phyloP scores from a whole-genome alignment of 2,329 filamentous ascomycete genomes.

The Phialophora chinensis region DNA sequence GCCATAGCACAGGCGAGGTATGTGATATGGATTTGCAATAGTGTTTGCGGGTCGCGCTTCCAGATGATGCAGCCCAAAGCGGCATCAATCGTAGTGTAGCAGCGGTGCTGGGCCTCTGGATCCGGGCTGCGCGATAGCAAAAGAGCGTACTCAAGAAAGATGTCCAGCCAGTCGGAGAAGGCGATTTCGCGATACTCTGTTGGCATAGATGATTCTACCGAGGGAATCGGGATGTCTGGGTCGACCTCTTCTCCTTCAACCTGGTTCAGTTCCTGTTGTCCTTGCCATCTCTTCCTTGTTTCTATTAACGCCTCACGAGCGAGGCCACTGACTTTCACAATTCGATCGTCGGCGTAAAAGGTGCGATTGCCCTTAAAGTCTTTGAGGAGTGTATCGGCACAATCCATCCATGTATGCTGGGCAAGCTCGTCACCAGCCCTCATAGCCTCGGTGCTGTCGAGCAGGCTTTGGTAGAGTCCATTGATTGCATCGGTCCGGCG shows the following conservation, averaged over 20 bases:
- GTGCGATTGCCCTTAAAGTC: conserved; percentile 66
- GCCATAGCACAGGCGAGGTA: conserved; percentile 84
- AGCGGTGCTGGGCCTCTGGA: conserved; percentile 66
- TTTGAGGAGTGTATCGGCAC: conserved; percentile 63
- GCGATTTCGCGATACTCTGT: conserved; percentile 73
- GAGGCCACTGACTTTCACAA: conserved; percentile 58
- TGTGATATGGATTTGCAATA: conserved; percentile 75
- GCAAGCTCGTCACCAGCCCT: conserved; percentile 58
- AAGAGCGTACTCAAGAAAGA: conserved; percentile 87
- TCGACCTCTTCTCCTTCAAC: conserved; percentile 11
- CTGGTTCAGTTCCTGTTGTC: conserved; percentile 9
- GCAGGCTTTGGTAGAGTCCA: conserved; percentile 53
- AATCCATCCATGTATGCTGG: conserved; percentile 63
- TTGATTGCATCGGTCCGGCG: conserved; percentile 51
- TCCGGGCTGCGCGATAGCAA: conserved; percentile 69
- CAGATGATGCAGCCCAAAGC: conserved; percentile 84
- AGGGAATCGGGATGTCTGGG: conserved; percentile 27
- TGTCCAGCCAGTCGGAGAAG: conserved; percentile 84
- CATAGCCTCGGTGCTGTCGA: conserved; percentile 56
- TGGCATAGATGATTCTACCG: conserved; percentile 28
- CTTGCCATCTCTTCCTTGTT: conserved; percentile 26
- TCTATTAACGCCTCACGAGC: conserved; percentile 48
- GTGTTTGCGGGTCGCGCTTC: conserved; percentile 69
- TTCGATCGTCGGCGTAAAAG: conserved; percentile 62
- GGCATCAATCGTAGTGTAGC: conserved; percentile 77